A percentile compares a stretch with the other conserved stretches of the same genome.
These are phyloP conservation scores for Wallemia hederae DNA, from an alignment of 1,284 basidiomycete genomes.

Conservation along the genomic window DNA sequence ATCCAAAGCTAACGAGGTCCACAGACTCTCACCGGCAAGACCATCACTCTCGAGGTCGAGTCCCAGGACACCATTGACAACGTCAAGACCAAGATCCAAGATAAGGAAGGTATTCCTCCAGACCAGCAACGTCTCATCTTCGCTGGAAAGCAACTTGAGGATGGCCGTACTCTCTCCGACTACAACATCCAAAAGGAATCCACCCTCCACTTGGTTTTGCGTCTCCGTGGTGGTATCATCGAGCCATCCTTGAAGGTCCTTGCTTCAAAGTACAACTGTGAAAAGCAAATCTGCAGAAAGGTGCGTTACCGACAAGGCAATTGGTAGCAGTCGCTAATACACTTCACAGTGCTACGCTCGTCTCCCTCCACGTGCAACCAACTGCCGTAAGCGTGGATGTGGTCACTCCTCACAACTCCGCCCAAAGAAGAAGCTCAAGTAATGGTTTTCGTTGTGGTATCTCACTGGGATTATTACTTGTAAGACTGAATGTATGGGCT, in stretches of 20 bases:
- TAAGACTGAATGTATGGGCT: neutral
- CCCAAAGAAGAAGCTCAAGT: conserved; percentile 96
- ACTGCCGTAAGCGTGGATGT: conserved; percentile 80
- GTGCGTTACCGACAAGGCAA: neutral
- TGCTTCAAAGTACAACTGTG: conserved; percentile 44
- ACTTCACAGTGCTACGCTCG: conserved; percentile 72
- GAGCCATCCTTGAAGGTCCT: conserved; percentile 94
- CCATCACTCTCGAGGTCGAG: conserved; percentile 28
- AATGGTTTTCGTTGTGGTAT: conserved; percentile 19
- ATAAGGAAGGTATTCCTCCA: conserved; percentile 46
- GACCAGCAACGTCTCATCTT: conserved; percentile 87
- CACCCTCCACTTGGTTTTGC: conserved; percentile 85
- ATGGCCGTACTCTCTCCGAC: conserved; percentile 74
- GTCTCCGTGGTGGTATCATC: conserved; percentile 93
- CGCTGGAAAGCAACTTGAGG: conserved; percentile 85
- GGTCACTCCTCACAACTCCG: conserved; percentile 86
- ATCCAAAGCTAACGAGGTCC: conserved; percentile 3
- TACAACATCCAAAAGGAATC: conserved; percentile 99
- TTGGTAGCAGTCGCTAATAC: no score
- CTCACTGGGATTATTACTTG: neutral
- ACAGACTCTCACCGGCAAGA: conserved; percentile 28
- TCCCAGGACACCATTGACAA: conserved; percentile 31
- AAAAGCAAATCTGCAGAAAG: conserved; percentile 27
- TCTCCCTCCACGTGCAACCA: conserved; percentile 92
- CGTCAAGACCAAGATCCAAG: conserved; percentile 28